These are phyloP conservation scores for Hamamelis virginiana DNA, from an alignment of 164 flowering plant genomes.

Conservation along the genomic window DNA sequence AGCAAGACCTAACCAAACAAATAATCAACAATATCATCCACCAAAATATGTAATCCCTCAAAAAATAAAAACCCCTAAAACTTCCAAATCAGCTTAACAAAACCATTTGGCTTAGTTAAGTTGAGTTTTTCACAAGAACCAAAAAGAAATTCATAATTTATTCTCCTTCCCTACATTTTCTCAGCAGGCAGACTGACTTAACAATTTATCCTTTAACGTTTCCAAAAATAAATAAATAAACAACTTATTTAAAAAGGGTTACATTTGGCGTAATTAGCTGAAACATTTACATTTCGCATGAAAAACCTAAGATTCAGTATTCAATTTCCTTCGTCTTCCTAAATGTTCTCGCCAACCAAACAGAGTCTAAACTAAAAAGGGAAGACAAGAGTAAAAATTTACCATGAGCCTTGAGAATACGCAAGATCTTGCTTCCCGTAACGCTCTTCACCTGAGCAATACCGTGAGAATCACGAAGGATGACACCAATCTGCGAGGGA, in stretches of 20 bases:
- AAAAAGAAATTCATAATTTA: neutral
- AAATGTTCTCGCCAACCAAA: neutral
- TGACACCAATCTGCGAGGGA: conserved; percentile 93
- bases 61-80: neutral
- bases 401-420: conserved; percentile 92
- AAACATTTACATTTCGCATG: no score
- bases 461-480: conserved; percentile 93
- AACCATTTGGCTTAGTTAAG: no score
- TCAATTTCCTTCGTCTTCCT: no score
- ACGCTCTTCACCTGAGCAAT: conserved; percentile 88
- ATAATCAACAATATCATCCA: neutral
- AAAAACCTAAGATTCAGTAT: no score
- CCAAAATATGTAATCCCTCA: no score
- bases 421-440: conserved; percentile 86
- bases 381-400: neutral
- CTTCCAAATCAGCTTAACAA: neutral
- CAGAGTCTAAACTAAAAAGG: neutral
- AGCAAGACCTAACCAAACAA: conserved; percentile 59
- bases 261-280: no score
- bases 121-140: no score
- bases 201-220: neutral
- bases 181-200: neutral
- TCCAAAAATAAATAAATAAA: no score
- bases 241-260: no score
- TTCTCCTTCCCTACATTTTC: neutral